These are phyloP conservation scores for Peterozyma toletana DNA, from an alignment of 805 yeast species.

Conservation along the genomic window DNA sequence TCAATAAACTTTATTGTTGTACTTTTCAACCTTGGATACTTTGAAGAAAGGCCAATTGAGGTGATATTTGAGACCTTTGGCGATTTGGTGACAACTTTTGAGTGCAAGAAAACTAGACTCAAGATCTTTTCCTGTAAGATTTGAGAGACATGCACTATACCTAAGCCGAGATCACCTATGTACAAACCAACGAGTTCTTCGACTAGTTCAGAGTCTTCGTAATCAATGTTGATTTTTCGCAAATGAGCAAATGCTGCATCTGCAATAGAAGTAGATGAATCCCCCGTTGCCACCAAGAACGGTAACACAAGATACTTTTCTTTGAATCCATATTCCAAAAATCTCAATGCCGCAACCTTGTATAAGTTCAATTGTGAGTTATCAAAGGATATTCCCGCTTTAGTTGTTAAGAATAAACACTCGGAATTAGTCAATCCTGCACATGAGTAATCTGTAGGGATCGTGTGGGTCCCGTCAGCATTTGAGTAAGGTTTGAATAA, in stretches of 20 bases:
- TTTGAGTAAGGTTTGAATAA: constrained; percentile 41
- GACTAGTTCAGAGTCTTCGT: constrained; percentile 41
- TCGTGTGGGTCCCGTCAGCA: constrained; percentile 24
- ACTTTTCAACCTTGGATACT: constrained; percentile 43
- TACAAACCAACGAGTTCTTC: constrained; percentile 38
- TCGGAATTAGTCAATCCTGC: constrained; percentile 62
- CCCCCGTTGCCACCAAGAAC: constrained; percentile 57
- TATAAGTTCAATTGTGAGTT: constrained; percentile 34
- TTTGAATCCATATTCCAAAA: constrained; percentile 36
- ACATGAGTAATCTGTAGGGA: constrained; percentile 37
- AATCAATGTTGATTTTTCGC: constrained; percentile 42
- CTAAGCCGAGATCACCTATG: constrained; percentile 34
- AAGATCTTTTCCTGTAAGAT: constrained; percentile 52
- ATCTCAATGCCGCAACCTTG: constrained; percentile 32
- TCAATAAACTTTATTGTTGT: constrained; percentile 57
- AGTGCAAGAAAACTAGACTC: constrained; percentile 43
- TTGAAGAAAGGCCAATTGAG: constrained; percentile 53
- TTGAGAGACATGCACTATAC: constrained; percentile 45
- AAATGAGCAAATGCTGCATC: constrained; percentile 45
- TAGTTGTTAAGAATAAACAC: constrained; percentile 54
- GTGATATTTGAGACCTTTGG: constrained; percentile 39
- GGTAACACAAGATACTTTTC: constrained; percentile 34
- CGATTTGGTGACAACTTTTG: constrained; percentile 41
- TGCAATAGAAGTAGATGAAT: constrained; percentile 46
- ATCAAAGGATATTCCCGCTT: constrained; percentile 59